Percentiles rank a stretch among this genome's conserved stretches.
These are phyloP conservation scores for Hylodesmum podocarpum DNA, from an alignment of 306 rosid genomes.

Conservation along the genomic window DNA sequence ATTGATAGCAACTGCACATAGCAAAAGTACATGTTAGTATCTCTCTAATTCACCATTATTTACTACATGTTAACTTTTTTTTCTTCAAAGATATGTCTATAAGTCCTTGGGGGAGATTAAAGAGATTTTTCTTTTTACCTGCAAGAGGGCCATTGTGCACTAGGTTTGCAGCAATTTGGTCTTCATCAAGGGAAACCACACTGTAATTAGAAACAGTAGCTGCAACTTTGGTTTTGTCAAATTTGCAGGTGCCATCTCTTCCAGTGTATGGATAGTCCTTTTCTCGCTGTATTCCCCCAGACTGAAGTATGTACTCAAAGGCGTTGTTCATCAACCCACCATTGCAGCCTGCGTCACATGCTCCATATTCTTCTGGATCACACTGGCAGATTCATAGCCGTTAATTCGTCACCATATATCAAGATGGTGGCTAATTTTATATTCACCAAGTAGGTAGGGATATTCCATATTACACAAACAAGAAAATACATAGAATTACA, in stretches of 20 bases:
- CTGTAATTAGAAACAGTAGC: slow-evolving; percentile 81
- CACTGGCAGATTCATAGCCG: slow-evolving; percentile 56
- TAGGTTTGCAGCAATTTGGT: slow-evolving; percentile 94
- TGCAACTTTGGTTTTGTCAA: slow-evolving; percentile 66
- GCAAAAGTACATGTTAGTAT: slow-evolving; percentile 21
- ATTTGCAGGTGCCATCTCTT: slow-evolving; percentile 76
- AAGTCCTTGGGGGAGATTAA: not conserved
- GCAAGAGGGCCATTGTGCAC: slow-evolving; percentile 90
- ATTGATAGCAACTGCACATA: slow-evolving; percentile 78
- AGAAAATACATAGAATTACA: not conserved
- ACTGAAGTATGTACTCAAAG: slow-evolving; percentile 77
- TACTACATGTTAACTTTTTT: no score
- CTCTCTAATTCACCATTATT: not conserved
- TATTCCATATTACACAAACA: not conserved
- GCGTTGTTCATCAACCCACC: slow-evolving; percentile 96
- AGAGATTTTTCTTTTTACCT: no score
- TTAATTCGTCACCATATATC: not conserved
- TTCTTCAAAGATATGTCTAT: not conserved
- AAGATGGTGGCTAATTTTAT: not conserved
- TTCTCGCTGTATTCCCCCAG: slow-evolving; percentile 76
- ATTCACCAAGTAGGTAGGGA: not conserved
- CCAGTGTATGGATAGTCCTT: slow-evolving; percentile 92
- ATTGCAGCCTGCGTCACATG: slow-evolving; percentile 83
- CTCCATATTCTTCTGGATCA: slow-evolving; percentile 73
- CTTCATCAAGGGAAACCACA: slow-evolving; percentile 78